These are phyloP conservation scores for Balansia obtecta DNA, from an alignment of 2,329 filamentous ascomycete species.

Conservation along the genomic window DNA sequence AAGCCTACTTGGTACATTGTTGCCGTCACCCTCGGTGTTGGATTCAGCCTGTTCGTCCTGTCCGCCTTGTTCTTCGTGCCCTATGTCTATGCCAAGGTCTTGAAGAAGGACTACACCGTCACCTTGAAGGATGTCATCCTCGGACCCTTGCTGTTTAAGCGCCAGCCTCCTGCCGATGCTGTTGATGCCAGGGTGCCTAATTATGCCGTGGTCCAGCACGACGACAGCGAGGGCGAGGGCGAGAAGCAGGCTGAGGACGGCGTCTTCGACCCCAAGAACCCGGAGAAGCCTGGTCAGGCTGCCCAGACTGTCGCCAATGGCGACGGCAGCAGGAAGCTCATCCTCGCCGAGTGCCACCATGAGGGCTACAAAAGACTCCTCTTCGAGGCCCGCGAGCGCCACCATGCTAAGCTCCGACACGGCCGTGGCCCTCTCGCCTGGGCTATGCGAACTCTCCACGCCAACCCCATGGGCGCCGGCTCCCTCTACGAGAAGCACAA, in stretches of 20 bases:
- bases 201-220: conserved; percentile 65
- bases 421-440: conserved; percentile 60
- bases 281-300: neutral
- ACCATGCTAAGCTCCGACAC: conserved; percentile 51
- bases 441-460: conserved; percentile 66
- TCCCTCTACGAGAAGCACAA: conserved; percentile 65
- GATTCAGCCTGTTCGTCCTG: conserved; percentile 45
- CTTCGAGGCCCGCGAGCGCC: conserved; percentile 39
- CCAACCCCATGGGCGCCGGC: conserved; percentile 61
- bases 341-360: conserved; percentile 36
- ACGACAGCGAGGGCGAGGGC: conserved; percentile 21
- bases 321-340: conserved; percentile 29
- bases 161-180: conserved; percentile 39
- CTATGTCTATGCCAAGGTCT: conserved; percentile 51
- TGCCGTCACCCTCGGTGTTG: conserved; percentile 51
- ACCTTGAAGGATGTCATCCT: conserved; percentile 49
- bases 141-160: conserved; percentile 53
- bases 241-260: conserved; percentile 16
- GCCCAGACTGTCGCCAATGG: conserved; percentile 23
- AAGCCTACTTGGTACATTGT: conserved; percentile 58
- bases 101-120: conserved; percentile 55
- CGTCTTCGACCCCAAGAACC: conserved; percentile 12
- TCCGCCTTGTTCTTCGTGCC: conserved; percentile 63
- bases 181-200: conserved; percentile 52
- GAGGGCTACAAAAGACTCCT: conserved; percentile 49